phyloP scores from a whole-genome alignment of 2,329 filamentous ascomycete species.

The Epichloe aotearoae region DNA sequence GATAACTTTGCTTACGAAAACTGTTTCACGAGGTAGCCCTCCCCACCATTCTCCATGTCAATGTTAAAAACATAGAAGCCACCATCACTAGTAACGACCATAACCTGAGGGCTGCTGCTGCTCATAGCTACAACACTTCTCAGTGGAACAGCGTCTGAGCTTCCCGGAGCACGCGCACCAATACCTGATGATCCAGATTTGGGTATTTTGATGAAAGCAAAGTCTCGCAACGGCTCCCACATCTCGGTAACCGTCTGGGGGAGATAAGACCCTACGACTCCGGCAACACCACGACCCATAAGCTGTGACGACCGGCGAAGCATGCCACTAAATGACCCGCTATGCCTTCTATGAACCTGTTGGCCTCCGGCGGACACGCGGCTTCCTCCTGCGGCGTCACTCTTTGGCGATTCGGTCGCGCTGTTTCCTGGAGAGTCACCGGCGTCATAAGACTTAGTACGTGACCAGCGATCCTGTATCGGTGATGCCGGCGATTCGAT shows the following conservation, averaged over 20 bases:
- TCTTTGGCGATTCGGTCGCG: slow-evolving; percentile 38
- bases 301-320: slow-evolving; percentile 90
- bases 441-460: slow-evolving; percentile 38
- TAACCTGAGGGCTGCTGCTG: slow-evolving; percentile 85
- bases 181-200: slow-evolving; percentile 29
- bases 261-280: slow-evolving; percentile 81
- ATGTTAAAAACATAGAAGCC: slow-evolving; percentile 92
- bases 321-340: slow-evolving; percentile 79
- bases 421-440: slow-evolving; percentile 27
- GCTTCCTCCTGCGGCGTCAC: slow-evolving; percentile 30
- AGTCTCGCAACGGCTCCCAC: slow-evolving; percentile 91
- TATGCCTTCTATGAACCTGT: slow-evolving; percentile 31
- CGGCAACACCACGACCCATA: slow-evolving; percentile 77
- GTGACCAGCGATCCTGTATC: slow-evolving; percentile 37
- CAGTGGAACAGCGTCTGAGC: slow-evolving; percentile 37
- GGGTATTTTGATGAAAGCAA: slow-evolving; percentile 91
- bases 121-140: slow-evolving; percentile 96
- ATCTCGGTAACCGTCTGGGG: slow-evolving; percentile 92
- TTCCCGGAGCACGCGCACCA: slow-evolving; percentile 14
- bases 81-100: slow-evolving; percentile 95
- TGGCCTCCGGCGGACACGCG: slow-evolving; percentile 15
- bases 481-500: slow-evolving; percentile 28
- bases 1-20: slow-evolving; percentile 58
- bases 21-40: slow-evolving; percentile 81
- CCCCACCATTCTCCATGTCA: slow-evolving; percentile 85